phyloP scores from a whole-genome alignment of 225 moss, liverwort and hornwort genomes.

The Marchantia paleacea region DNA sequence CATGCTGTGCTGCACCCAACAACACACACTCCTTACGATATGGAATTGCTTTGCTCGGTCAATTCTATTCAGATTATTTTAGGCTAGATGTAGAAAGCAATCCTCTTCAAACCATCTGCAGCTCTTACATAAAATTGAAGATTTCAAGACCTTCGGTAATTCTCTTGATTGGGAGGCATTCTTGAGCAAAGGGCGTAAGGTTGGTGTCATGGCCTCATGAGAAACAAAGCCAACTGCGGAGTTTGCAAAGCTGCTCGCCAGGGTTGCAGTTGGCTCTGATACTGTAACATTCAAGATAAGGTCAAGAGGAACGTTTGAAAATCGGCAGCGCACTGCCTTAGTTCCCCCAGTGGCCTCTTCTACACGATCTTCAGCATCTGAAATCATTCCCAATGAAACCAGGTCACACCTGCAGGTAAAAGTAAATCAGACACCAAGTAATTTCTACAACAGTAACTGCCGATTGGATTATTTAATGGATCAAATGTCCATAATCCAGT shows the following conservation, averaged over 20 bases:
- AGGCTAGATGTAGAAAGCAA: not conserved
- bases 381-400: slow-evolving; percentile 41
- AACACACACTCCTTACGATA: not conserved
- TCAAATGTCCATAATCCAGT: too few relatives aligned
- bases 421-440: too few relatives aligned
- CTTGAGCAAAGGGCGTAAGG: not conserved
- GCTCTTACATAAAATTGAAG: slow-evolving; percentile 2
- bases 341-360: slow-evolving; percentile 45
- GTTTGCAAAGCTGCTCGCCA: slow-evolving; percentile 31
- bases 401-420: slow-evolving; percentile 41
- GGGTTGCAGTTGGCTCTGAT: slow-evolving; percentile 21
- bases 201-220: slow-evolving; percentile 34
- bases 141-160: slow-evolving; percentile 13
- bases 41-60: not conserved
- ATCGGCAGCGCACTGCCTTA: slow-evolving; percentile 51
- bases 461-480: too few relatives aligned
- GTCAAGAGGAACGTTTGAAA: slow-evolving; percentile 42
- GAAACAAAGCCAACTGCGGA: slow-evolving; percentile 38
- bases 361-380: slow-evolving; percentile 46
- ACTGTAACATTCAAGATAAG: slow-evolving; percentile 36
- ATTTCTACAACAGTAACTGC: too few relatives aligned
- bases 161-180: not conserved
- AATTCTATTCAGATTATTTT: not conserved
- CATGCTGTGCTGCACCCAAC: slow-evolving; percentile 21
- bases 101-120: not conserved